Evolutionary conservation across 2,329 filamentous ascomycete species (phyloP).

Genomic region (Fusarium hostae): DNA sequence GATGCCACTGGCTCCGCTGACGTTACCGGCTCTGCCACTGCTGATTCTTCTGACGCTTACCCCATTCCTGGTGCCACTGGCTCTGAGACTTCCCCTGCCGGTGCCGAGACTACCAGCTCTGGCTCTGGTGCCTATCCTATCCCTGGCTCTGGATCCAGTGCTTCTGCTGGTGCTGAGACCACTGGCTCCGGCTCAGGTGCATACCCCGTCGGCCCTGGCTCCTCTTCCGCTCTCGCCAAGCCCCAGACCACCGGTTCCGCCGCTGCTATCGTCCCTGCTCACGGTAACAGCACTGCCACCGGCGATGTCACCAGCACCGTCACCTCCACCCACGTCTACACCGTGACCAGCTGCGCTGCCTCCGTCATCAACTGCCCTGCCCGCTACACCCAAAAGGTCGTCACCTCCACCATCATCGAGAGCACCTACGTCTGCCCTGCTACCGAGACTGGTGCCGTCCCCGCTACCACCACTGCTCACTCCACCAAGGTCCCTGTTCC

Average conservation of each 20-base stretch:
- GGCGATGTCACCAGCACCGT: constrained; percentile 41
- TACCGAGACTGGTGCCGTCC: constrained; percentile 22
- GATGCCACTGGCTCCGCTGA: neutral
- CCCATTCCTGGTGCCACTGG: neutral
- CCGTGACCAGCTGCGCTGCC: constrained; percentile 52
- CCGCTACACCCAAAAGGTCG: constrained; percentile 48
- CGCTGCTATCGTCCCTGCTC: neutral
- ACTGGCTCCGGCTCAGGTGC: neutral
- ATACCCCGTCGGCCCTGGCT: neutral
- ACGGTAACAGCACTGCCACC: constrained; percentile 3
- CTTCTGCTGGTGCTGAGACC: neutral
- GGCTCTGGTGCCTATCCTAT: neutral
- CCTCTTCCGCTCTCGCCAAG: neutral
- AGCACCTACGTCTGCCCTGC: constrained; percentile 42
- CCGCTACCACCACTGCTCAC: constrained; percentile 19
- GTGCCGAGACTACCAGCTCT: neutral
- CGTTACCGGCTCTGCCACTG: neutral
- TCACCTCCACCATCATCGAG: constrained; percentile 42
- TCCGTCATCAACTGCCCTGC: constrained; percentile 54
- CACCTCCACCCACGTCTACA: constrained; percentile 42
- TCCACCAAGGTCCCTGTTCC: constrained; percentile 17
- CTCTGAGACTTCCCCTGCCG: neutral
- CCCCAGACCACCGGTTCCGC: neutral
- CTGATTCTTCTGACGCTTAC: neutral
- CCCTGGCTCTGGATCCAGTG: neutral